Base-by-base conservation (phyloP, 306 rosid species). In the Vigna unguiculata region DNA sequence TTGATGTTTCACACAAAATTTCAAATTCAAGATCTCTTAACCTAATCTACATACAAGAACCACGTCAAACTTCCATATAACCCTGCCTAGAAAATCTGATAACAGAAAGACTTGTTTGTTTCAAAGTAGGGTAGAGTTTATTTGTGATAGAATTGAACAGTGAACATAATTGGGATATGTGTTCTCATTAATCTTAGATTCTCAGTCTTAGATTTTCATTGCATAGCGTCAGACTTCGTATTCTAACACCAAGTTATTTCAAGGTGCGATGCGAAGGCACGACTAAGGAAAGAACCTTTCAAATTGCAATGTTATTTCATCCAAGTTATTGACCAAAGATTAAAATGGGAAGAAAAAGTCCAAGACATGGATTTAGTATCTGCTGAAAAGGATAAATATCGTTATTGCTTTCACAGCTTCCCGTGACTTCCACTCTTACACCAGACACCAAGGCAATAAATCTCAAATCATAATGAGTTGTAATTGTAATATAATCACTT, bases 1-100 rank as follows among this genome's bases (percentile, higher is more conserved):
- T 68, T 30, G 3, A 75, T 22, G 21, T 67, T 49, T 60, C 10
- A 68, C 51, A 57, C 21, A 60, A 20, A 45, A 43, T 60, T 40
- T 19, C 14, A 28, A 75, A 24, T 25, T 28, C 59, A 49, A 22
- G 55, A 75, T 74, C 75, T 20, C 55, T 30, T 53, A 65, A 45
- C 62, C 30, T 32, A 30, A 64, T 80, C 60, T 54, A 66, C 43
- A 74, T 55, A 67, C 20, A 47, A 55, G 46, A 49, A 58, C 32
- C 25, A 74, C 65, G 51, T 4, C 47, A 58, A n/a, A 36, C 36
- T 65, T 74, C 25, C 34, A 32, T 13, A 13, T 41, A 32, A 80
- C 52, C 65, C 45, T 13, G 8, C 58, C 48, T 25, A 5, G 19
- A 32, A 72, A 71, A 62, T n/a, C 15, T 15, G 34, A 43, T 30